Base-by-base conservation (phyloP, 345 rosid genomes). In the Eutrema yunnanense region DNA sequence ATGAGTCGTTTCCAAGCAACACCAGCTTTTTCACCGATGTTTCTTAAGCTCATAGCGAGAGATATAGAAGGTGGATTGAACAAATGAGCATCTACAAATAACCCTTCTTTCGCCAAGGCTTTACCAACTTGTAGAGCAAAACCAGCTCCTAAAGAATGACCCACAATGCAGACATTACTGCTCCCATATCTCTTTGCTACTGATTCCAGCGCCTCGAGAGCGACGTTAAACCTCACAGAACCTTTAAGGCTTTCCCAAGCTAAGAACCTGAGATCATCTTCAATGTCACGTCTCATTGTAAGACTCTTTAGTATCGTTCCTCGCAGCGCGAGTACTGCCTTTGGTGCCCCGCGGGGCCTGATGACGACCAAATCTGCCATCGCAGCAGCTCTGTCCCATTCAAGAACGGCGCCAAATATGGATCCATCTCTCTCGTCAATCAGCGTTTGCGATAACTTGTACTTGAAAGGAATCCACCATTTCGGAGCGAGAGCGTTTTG, bases 211-310 rank as follows among this genome's bases (percentile, higher is more conserved):
- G 97, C 92, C 30, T 83, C 85, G 0, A 87, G 53, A 16, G 97
- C 94, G 3, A 83, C 86, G 16, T 81, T 81, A 69, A 90, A 95
- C 82, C 98, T 84, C 32, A 90, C 90, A 4, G 97, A 95, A 38
- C 98, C 99, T 83, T 85, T 90, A 66, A 95, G 85, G 58, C 92
- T 95, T 74, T 95, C 99, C 98, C 93, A 95, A 16, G 98, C 88
- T 26, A 95, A 81, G 77, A 95, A 92, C 5, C 99, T 90, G 9
- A 95, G 98, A 82, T 95, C 99, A 55, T 95, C 98, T 78, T 92
- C 84, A 0, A 95, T 82, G 55, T 92, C 98, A 70, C 96, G 81
- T 47, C 89, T 79, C 61, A 95, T 92, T 7, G 99, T 92, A 19
- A 82, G 90, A 63, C 90, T 73, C 78, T 88, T 95, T 29, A 92